phyloP scores from a whole-genome alignment of 768 basidiomycete species.

The Pleurotus djamor region DNA sequence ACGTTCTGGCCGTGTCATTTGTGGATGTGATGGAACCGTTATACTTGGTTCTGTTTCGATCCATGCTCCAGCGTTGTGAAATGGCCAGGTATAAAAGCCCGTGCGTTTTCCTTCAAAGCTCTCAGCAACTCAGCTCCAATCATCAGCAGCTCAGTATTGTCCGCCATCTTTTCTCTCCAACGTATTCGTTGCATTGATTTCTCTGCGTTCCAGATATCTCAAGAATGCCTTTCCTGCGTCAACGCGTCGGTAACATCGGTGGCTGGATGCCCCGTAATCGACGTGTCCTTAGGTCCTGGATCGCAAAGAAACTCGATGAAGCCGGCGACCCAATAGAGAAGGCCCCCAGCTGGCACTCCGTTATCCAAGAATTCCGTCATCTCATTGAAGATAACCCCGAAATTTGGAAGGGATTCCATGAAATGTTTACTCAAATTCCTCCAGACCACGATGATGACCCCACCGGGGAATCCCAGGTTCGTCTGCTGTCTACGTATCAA shows the following conservation, averaged over 20 bases:
- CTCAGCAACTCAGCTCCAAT: too few species aligned
- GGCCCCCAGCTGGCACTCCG: slow-evolving; percentile 6
- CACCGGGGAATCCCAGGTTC: slow-evolving; percentile 13
- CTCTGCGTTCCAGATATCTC: too few species aligned
- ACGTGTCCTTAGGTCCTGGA: not conserved
- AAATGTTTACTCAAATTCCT: slow-evolving; percentile 25
- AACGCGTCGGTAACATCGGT: not conserved
- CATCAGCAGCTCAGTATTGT: too few species aligned
- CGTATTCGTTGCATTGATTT: too few species aligned
- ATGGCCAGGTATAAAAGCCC: too few species aligned
- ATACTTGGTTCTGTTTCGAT: too few species aligned
- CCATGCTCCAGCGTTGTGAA: too few species aligned
- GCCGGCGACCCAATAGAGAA: not conserved
- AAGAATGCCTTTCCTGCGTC: not conserved
- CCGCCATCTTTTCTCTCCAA: too few species aligned
- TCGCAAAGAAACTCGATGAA: not conserved
- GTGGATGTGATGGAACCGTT: too few species aligned
- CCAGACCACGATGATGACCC: slow-evolving; percentile 10
- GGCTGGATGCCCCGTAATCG: slow-evolving; percentile 6
- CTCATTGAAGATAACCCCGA: slow-evolving; percentile 23
- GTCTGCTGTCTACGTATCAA: too few species aligned
- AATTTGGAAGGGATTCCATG: slow-evolving; percentile 27
- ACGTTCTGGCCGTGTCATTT: too few species aligned
- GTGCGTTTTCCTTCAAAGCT: too few species aligned
- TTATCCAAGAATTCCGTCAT: slow-evolving; percentile 22